A percentile compares a stretch with the other conserved stretches of the same genome.
Evolutionary conservation across 2,329 filamentous ascomycete species (phyloP).

Genomic region (Venturia asperata): DNA sequence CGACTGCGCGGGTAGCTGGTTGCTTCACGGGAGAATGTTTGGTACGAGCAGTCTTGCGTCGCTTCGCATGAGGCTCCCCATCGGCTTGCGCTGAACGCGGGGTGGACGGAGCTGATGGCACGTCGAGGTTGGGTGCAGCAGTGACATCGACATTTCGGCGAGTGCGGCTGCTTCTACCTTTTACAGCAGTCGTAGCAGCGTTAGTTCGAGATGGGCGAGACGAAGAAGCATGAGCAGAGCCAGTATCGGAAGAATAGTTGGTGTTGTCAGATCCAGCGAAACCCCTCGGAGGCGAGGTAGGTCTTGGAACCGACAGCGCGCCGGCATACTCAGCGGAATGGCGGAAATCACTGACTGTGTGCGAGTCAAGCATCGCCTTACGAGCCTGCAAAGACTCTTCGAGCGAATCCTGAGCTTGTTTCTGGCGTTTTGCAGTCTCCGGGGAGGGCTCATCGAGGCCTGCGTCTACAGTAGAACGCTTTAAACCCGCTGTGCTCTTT

Average conservation of each 20-base stretch:
- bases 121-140: background rate
- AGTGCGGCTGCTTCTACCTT: constrained; percentile 3
- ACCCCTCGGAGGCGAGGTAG: background rate
- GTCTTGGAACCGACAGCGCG: background rate
- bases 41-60: constrained; percentile 17
- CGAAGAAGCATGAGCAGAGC: constrained; percentile 10
- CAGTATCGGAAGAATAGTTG: background rate
- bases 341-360: constrained; percentile 6
- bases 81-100: constrained; percentile 1
- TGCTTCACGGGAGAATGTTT: constrained; percentile 16
- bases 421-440: constrained; percentile 15
- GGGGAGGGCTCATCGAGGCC: constrained; percentile 5
- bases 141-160: constrained; percentile 15
- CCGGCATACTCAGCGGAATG: constrained; percentile 5
- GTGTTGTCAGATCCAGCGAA: background rate
- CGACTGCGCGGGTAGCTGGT: background rate
- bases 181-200: background rate
- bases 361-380: background rate
- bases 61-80: constrained; percentile 9
- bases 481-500: background rate
- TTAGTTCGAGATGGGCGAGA: constrained; percentile 1
- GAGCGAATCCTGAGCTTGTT: constrained; percentile 2
- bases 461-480: background rate
- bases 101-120: constrained; percentile 13
- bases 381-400: constrained; percentile 1